A percentile compares a stretch with the other conserved stretches of the same genome.
Conservation (phyloP, 495 filamentous ascomycete species). For the Aspergillus sparsus region DNA sequence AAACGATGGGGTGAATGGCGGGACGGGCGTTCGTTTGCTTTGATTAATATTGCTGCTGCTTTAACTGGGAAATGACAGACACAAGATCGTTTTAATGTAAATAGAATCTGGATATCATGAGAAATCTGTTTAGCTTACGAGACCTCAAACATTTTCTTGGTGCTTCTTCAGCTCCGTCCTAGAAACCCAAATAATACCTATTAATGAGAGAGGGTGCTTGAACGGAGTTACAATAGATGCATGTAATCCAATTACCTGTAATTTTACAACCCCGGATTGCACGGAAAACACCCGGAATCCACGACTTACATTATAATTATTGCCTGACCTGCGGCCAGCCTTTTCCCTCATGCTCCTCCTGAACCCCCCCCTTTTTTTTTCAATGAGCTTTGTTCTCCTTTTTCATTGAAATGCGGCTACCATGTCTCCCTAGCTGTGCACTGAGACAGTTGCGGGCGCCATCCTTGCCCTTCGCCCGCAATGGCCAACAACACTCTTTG, state of each 20-base stretch:
- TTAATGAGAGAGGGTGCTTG: not conserved
- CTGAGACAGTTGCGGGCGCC: constrained; percentile 23
- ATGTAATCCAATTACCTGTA: constrained; percentile 1
- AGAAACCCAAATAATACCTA: not conserved
- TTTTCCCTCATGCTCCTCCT: constrained; percentile 3
- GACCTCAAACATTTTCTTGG: too few relatives aligned
- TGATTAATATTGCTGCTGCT: constrained; percentile 33
- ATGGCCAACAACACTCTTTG: constrained; percentile 22
- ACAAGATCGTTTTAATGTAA: constrained; percentile 27
- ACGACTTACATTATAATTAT: not conserved
- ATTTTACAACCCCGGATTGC: not conserved
- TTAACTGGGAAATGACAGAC: constrained; percentile 16
- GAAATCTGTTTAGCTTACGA: not conserved
- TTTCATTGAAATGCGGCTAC: constrained; percentile 35
- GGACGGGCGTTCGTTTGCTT: constrained; percentile 38
- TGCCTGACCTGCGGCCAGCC: not conserved
- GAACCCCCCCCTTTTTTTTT: constrained; percentile 7
- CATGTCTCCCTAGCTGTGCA: constrained; percentile 28
- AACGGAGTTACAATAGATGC: not conserved
- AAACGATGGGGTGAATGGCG: constrained; percentile 32
- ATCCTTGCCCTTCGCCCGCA: constrained; percentile 21
- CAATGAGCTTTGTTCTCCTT: constrained; percentile 11
- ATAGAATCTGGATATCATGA: constrained; percentile 33
- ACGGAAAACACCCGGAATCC: not conserved
- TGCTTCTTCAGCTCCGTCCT: not conserved